Base-by-base conservation (phyloP, 208 protist genomes). In the Leishmania amazonensis region DNA sequence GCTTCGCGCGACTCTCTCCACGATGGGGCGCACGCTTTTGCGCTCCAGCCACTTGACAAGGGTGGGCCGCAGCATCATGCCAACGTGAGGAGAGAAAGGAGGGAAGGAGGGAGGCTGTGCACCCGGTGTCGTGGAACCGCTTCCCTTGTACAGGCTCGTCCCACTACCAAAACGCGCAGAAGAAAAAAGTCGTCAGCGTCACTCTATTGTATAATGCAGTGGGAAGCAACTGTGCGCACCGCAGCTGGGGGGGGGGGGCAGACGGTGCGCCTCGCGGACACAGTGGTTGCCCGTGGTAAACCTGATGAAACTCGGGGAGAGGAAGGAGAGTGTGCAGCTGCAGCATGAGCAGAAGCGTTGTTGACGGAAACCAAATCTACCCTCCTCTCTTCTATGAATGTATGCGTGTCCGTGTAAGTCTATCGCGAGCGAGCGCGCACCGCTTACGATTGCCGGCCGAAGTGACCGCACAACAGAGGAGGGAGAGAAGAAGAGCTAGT, bases 21-120 rank as follows among this genome's bases (percentile, higher is more conserved):
- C 87, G n/a, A 89, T 67, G 51, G 86, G 86, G 1, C 88, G 85
- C 47, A 75, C 72, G 1, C 49, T 54, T 68, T 72, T 84, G 40
- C 78, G 76, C 45, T 81, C 82, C 71, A 91, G 75, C 85, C 81
- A 81, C 7, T 67, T 67, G 19, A 81, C 54, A 45, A 88, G 67
- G 31, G 78, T 86, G n/a, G 75, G 86, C 72, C 87, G 86, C 35
- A 84, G 67, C 81, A 86, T 80, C 40, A 38, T 49, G 3, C 51
- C 42, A 6, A 5, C 3, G 40, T 53, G 45, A 73, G 35, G 9
- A 35, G 49, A n/a, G 24, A 0, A n/a, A 24, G 24, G 19, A n/a
- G 24, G 19, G 38, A 13, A 28, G 6, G 11, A 13, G 28, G 6
- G 11, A 28, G 31, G 19, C 38, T 71, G 7, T 28, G 2, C 40